Evolutionary conservation across 495 filamentous ascomycete species (phyloP).

Genomic region (Pseudevernia furfuracea): DNA sequence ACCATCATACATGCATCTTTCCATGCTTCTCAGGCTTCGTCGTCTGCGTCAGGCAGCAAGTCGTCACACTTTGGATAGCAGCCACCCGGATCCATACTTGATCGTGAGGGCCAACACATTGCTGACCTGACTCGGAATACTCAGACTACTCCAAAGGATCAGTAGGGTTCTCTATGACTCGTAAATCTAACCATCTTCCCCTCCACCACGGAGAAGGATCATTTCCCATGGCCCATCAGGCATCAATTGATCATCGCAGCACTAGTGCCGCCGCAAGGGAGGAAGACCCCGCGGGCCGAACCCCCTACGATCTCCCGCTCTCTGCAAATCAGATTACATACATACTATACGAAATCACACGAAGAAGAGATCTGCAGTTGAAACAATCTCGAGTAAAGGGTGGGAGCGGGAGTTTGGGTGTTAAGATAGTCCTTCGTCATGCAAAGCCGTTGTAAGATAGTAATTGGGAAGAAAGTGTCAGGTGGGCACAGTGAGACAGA

Average conservation of each 20-base stretch:
- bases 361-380: background rate
- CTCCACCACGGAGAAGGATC: background rate
- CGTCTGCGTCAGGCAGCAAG: background rate
- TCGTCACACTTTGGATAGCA: background rate
- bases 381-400: background rate
- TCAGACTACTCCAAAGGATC: background rate
- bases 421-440: background rate
- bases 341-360: no score
- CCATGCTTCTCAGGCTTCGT: background rate
- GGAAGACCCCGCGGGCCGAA: slow-evolving; percentile 1
- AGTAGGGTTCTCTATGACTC: background rate
- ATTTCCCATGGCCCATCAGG: background rate
- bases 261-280: slow-evolving; percentile 1
- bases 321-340: background rate
- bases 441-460: slow-evolving; percentile 4
- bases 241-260: background rate
- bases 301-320: slow-evolving; percentile 6
- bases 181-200: background rate
- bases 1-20: background rate
- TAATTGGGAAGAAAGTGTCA: background rate
- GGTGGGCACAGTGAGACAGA: background rate
- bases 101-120: background rate
- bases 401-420: background rate
- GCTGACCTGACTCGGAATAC: background rate
- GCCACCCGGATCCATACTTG: background rate